These are phyloP conservation scores for Neofusicoccum sp. DNA, from an alignment of 2,329 filamentous ascomycete species.

Conservation along the genomic window DNA sequence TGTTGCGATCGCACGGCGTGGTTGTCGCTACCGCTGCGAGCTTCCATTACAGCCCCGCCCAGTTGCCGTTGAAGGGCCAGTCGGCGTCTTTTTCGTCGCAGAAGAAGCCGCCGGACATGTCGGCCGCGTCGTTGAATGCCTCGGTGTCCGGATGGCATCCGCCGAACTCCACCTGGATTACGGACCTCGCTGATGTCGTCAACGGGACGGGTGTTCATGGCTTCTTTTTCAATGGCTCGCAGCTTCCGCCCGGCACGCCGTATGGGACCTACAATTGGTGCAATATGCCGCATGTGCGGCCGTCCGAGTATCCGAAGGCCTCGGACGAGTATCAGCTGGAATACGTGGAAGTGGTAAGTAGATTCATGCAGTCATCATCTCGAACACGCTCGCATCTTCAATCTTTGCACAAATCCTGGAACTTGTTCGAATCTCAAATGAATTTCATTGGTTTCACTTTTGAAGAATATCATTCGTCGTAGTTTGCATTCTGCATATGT, in stretches of 20 bases:
- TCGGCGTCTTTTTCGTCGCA: background rate
- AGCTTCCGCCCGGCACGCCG: slow-evolving; percentile 49
- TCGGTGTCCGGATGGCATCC: slow-evolving; percentile 30
- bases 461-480: too few species aligned
- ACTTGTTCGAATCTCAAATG: too few species aligned
- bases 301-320: slow-evolving; percentile 60
- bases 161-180: slow-evolving; percentile 49
- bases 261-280: slow-evolving; percentile 77
- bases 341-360: slow-evolving; percentile 61
- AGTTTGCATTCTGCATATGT: too few species aligned
- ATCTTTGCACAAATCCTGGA: too few species aligned
- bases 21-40: background rate
- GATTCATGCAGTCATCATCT: background rate
- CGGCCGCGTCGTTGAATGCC: slow-evolving; percentile 5
- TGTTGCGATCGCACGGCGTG: background rate
- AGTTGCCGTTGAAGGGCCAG: background rate
- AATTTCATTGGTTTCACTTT: too few species aligned
- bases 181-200: slow-evolving; percentile 59
- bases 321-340: slow-evolving; percentile 59
- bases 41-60: background rate
- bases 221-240: slow-evolving; percentile 70
- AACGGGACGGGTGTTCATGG: slow-evolving; percentile 64
- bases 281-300: slow-evolving; percentile 83
- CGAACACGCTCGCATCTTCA: background rate
- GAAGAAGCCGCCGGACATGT: background rate